Evolutionary conservation across 2,329 filamentous ascomycete genomes (phyloP).

Genomic region (Didymella pinodella): DNA sequence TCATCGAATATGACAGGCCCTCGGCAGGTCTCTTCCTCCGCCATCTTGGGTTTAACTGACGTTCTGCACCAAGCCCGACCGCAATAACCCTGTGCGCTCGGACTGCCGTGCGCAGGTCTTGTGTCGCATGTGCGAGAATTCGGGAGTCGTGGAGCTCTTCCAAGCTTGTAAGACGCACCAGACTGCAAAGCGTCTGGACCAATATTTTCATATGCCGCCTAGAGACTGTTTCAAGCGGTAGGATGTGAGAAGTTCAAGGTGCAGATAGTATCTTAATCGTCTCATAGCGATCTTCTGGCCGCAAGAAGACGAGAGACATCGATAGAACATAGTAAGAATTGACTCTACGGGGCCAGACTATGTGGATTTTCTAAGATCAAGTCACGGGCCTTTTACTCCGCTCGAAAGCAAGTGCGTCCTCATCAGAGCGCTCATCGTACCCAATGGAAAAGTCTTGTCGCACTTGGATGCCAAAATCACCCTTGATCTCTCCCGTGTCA

Average conservation of each 20-base stretch:
- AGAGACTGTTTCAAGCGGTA: neutral
- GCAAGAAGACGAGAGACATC: neutral
- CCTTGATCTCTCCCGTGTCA: neutral
- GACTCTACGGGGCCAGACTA: no score
- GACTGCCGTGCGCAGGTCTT: neutral
- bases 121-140: neutral
- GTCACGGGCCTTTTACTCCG: neutral
- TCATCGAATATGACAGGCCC: neutral
- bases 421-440: neutral
- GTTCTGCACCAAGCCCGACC: conserved; percentile 1
- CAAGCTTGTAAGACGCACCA: neutral
- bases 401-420: neutral
- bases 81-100: neutral
- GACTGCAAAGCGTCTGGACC: neutral
- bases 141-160: neutral
- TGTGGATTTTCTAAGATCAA: neutral
- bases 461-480: neutral
- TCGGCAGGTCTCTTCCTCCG: neutral
- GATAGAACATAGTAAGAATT: neutral
- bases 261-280: neutral
- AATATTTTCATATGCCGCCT: neutral
- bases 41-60: neutral
- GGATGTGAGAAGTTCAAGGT: neutral
- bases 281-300: neutral
- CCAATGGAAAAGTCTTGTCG: neutral